These are phyloP conservation scores for Cantharellus anzutake DNA, from an alignment of 768 basidiomycete genomes.

Conservation along the genomic window DNA sequence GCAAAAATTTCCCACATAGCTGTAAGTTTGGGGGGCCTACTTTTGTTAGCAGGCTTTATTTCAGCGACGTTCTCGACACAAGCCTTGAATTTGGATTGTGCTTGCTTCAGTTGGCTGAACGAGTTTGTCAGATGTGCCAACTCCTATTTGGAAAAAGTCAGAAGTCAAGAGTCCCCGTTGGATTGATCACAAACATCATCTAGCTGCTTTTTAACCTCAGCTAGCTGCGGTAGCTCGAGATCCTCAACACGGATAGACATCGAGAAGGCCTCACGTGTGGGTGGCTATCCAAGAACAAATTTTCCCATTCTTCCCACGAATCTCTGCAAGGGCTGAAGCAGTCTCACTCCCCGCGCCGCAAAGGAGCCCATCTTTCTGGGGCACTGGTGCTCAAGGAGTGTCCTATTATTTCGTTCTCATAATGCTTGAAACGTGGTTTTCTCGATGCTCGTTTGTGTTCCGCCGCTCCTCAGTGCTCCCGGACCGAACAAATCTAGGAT, in stretches of 20 bases:
- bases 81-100: slow-evolving; percentile 77
- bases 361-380: no score
- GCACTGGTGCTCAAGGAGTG: no score
- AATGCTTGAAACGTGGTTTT: no score
- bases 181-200: slow-evolving; percentile 51
- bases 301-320: no score
- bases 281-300: no score
- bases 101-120: slow-evolving; percentile 81
- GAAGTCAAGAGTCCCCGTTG: background rate
- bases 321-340: no score
- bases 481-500: no score
- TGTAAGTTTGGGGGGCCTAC: slow-evolving; percentile 10
- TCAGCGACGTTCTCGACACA: slow-evolving; percentile 69
- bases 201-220: slow-evolving; percentile 77
- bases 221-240: slow-evolving; percentile 68
- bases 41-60: slow-evolving; percentile 44
- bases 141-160: slow-evolving; percentile 36
- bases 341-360: no score
- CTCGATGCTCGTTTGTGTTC: no score
- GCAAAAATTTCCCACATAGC: background rate
- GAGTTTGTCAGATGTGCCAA: slow-evolving; percentile 79
- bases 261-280: no score
- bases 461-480: no score
- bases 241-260: slow-evolving; percentile 45
- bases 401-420: no score